Percentiles rank a stretch among this genome's conserved stretches.
phyloP scores from a whole-genome alignment of 352 stramenopile species.

The Phytopythium kandeliae region DNA sequence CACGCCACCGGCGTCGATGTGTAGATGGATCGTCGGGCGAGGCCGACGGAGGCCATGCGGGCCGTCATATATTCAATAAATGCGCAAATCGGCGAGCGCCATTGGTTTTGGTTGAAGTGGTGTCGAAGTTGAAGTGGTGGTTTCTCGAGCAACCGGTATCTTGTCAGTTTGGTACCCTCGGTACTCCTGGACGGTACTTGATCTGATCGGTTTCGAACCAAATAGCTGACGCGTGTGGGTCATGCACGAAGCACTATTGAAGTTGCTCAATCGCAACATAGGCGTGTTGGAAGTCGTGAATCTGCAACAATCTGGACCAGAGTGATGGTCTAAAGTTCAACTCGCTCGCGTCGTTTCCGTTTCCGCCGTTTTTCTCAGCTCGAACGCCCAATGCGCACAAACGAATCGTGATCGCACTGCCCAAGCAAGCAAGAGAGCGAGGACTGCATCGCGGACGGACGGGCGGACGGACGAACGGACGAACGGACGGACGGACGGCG shows the following conservation, averaged over 20 bases:
- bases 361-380: not conserved
- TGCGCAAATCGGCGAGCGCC: too few relatives aligned
- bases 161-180: not conserved
- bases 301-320: not conserved
- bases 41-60: not conserved
- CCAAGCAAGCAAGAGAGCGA: not conserved
- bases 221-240: not conserved
- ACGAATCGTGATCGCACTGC: not conserved
- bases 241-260: not conserved
- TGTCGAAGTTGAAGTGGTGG: not conserved
- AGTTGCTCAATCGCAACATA: not conserved
- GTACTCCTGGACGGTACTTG: not conserved
- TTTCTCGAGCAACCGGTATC: not conserved
- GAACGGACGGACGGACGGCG: too few relatives aligned
- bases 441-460: too few relatives aligned
- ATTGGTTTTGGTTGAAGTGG: not conserved
- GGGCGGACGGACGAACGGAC: too few relatives aligned
- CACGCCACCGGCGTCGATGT: conserved; percentile 74
- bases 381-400: not conserved
- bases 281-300: not conserved
- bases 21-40: conserved; percentile 5
- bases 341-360: conserved; percentile 1
- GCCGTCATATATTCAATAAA: not conserved
- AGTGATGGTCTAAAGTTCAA: conserved; percentile 7
- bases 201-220: not conserved